Conservation (phyloP, 352 stramenopile species). For the Phytophthora pluvialis region DNA sequence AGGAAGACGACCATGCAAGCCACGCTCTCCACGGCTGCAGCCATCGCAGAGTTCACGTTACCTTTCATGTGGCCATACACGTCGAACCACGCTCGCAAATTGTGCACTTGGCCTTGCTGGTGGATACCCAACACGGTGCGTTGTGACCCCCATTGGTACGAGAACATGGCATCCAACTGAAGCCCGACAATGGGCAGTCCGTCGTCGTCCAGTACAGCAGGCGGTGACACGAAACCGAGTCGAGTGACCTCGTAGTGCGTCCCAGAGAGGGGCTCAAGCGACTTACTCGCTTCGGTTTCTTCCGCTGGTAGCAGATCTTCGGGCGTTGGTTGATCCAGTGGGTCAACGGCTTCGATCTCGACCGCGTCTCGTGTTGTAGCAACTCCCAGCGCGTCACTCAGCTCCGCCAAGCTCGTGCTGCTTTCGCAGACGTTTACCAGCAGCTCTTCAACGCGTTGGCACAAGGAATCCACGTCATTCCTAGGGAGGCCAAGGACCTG, state of each 20-base stretch:
- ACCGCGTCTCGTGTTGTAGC: slow-evolving; percentile 26
- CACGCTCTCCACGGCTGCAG: slow-evolving; percentile 58
- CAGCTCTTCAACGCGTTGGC: slow-evolving; percentile 14
- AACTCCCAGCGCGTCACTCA: slow-evolving; percentile 30
- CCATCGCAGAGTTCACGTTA: slow-evolving; percentile 72
- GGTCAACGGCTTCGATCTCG: slow-evolving; percentile 16
- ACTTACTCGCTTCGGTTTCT: slow-evolving; percentile 24
- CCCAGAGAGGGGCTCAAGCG: slow-evolving; percentile 18
- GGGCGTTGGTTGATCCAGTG: slow-evolving; percentile 6
- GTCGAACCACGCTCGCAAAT: slow-evolving; percentile 58
- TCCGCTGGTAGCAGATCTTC: slow-evolving; percentile 32
- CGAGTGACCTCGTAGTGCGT: slow-evolving; percentile 55
- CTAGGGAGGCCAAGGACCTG: slow-evolving; percentile 24
- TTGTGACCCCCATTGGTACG: slow-evolving; percentile 63
- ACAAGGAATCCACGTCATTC: slow-evolving; percentile 10
- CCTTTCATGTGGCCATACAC: slow-evolving; percentile 73
- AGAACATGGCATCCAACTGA: slow-evolving; percentile 63
- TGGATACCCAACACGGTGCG: slow-evolving; percentile 46
- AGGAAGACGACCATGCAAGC: slow-evolving; percentile 65
- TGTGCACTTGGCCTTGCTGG: slow-evolving; percentile 47
- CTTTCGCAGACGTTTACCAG: slow-evolving; percentile 4
- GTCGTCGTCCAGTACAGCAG: slow-evolving; percentile 46
- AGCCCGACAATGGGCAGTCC: slow-evolving; percentile 44
- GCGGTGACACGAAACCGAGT: slow-evolving; percentile 28
- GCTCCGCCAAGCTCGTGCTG: not conserved